phyloP scores from a whole-genome alignment of 257 asterid species.

The Solanum etuberosum region DNA sequence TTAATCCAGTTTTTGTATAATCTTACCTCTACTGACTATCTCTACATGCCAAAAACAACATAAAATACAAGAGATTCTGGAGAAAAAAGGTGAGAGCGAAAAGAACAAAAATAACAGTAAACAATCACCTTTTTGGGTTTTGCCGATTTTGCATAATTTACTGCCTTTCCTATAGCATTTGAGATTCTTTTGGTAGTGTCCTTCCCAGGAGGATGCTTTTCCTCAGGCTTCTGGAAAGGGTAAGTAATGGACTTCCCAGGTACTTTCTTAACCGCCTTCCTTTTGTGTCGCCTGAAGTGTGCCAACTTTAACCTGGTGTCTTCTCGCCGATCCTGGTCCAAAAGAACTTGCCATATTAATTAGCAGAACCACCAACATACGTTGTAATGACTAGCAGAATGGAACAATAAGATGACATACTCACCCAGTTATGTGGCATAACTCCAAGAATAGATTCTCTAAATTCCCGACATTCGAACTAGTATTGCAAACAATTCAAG shows the following conservation, averaged over 20 bases:
- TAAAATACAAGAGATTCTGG: not conserved
- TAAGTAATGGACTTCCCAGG: conserved; percentile 57
- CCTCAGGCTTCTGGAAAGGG: conserved; percentile 89
- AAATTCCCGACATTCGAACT: conserved; percentile 96
- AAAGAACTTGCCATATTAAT: conserved; percentile 1
- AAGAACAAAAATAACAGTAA: not conserved
- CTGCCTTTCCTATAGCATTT: conserved; percentile 85
- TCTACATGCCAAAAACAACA: not conserved
- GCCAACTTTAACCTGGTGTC: conserved; percentile 71
- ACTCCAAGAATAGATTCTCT: conserved; percentile 96
- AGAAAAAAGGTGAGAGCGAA: not conserved
- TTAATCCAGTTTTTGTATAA: not conserved
- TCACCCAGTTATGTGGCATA: conserved; percentile 96
- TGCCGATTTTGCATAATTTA: conserved; percentile 74
- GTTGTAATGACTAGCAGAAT: not conserved
- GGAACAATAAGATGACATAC: conserved; percentile 8
- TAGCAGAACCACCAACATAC: not conserved
- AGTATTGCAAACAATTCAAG: conserved; percentile 11
- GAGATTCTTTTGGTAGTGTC: conserved; percentile 80
- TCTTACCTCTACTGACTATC: not conserved
- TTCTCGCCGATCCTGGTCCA: conserved; percentile 83
- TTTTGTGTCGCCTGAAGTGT: conserved; percentile 88
- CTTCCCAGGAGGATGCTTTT: conserved; percentile 80
- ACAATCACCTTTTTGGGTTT: conserved; percentile 66
- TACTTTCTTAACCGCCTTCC: conserved; percentile 67